Evolutionary conservation across 495 filamentous ascomycete genomes (phyloP).

Genomic region (Neurospora cerealis): DNA sequence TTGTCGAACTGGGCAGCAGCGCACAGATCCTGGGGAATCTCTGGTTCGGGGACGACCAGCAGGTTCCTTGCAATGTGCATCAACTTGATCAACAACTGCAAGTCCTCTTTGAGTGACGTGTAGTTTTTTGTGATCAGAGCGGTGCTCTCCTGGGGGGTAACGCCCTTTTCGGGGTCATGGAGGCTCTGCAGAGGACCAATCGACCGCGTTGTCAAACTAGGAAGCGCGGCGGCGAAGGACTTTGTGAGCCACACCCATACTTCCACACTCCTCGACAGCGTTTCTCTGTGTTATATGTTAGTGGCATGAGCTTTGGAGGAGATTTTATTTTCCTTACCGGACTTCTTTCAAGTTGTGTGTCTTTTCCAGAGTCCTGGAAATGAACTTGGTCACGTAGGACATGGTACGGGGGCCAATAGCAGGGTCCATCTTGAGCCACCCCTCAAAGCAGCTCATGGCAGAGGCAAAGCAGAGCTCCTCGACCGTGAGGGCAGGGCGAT

Average conservation of each 20-base stretch:
- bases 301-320: background rate
- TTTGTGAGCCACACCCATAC: conserved; percentile 58
- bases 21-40: conserved; percentile 78
- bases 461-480: conserved; percentile 48
- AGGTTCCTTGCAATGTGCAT: conserved; percentile 79
- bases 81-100: conserved; percentile 75
- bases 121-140: conserved; percentile 75
- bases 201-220: conserved; percentile 25
- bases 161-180: conserved; percentile 38
- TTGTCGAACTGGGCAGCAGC: conserved; percentile 69
- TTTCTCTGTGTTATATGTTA: conserved; percentile 31
- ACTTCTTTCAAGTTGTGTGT: conserved; percentile 43
- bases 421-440: conserved; percentile 41
- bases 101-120: conserved; percentile 61
- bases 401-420: conserved; percentile 39
- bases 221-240: conserved; percentile 29
- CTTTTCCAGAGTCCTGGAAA: conserved; percentile 43
- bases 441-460: conserved; percentile 43
- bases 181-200: conserved; percentile 25
- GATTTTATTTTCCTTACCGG: conserved; percentile 26
- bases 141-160: conserved; percentile 47
- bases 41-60: conserved; percentile 60
- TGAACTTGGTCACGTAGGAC: conserved; percentile 35
- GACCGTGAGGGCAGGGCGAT: conserved; percentile 17
- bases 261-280: conserved; percentile 46